Evolutionary conservation across 306 rosid species (phyloP).

Genomic region (Aeschynomene evenia): DNA sequence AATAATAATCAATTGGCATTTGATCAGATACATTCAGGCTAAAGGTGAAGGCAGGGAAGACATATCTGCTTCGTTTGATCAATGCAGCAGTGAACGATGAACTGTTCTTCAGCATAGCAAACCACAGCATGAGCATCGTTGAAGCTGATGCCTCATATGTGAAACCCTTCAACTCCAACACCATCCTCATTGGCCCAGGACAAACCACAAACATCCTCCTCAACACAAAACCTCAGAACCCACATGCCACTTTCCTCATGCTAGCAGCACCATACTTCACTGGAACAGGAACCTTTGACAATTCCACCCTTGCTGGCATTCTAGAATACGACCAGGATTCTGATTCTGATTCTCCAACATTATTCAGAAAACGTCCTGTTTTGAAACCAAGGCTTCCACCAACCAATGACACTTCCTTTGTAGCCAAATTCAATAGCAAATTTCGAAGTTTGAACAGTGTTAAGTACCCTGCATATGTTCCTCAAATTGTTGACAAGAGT

Average conservation of each 20-base stretch:
- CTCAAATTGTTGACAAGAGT: slow-evolving; percentile 30
- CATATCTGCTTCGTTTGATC: no score
- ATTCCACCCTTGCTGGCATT: slow-evolving; percentile 49
- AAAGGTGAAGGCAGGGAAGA: no score
- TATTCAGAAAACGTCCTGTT: no score
- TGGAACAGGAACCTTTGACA: no score
- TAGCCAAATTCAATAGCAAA: slow-evolving; percentile 28
- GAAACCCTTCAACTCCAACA: no score
- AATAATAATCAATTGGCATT: no score
- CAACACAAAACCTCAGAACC: slow-evolving; percentile 22
- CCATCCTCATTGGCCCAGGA: slow-evolving; percentile 19
- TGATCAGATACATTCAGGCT: no score
- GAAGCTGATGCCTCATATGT: no score
- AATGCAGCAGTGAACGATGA: no score
- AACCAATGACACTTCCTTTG: slow-evolving; percentile 38
- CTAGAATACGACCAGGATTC: slow-evolving; percentile 30
- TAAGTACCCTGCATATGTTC: slow-evolving; percentile 43
- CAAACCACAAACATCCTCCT: slow-evolving; percentile 46
- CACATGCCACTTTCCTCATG: slow-evolving; percentile 45
- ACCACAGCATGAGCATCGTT: no score
- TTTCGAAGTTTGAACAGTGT: slow-evolving; percentile 39
- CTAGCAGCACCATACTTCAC: slow-evolving; percentile 49
- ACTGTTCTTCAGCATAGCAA: no score
- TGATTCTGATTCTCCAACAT: background rate
- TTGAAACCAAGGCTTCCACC: slow-evolving; percentile 34